A percentile compares a stretch with the other conserved stretches of the same genome.
These are phyloP conservation scores for Takakia lepidozioides DNA, from an alignment of 225 moss, liverwort and hornwort genomes.

Conservation along the genomic window DNA sequence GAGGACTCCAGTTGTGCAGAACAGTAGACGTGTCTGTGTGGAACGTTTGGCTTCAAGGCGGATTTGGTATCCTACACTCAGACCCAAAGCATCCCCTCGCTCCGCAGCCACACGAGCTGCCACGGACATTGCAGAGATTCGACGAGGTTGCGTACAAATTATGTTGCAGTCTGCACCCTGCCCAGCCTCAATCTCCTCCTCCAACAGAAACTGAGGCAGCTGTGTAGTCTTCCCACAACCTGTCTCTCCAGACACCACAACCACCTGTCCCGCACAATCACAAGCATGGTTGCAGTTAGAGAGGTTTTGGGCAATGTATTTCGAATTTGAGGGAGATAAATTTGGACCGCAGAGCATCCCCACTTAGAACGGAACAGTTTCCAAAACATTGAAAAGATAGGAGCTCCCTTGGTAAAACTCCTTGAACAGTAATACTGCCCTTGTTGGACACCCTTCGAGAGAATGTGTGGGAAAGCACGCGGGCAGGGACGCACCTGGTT, in stretches of 20 bases:
- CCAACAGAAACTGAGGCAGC: constrained; percentile 87
- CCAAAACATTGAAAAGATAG: too few species aligned
- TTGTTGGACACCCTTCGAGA: too few species aligned
- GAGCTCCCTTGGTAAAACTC: too few species aligned
- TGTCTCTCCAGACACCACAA: constrained; percentile 96
- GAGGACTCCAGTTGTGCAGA: constrained; percentile 96
- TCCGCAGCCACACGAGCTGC: constrained; percentile 95
- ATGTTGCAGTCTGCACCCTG: constrained; percentile 76
- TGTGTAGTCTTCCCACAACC: constrained; percentile 99
- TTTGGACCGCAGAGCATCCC: too few species aligned
- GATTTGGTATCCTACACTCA: constrained; percentile 95
- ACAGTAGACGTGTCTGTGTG: constrained; percentile 71
- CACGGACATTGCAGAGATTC: constrained; percentile 95
- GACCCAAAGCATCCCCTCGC: constrained; percentile 80
- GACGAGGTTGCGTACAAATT: constrained; percentile 94
- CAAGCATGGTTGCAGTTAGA: too few species aligned
- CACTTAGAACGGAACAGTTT: not conserved
- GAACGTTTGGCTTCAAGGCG: constrained; percentile 92
- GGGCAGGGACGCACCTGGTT: constrained; percentile 57
- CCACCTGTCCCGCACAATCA: constrained; percentile 38
- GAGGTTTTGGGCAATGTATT: too few species aligned
- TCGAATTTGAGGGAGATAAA: too few species aligned
- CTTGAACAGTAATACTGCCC: too few species aligned
- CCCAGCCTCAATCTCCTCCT: constrained; percentile 84
- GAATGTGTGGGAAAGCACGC: too few species aligned